phyloP scores from a whole-genome alignment of 495 filamentous ascomycete species.

The Penicillium odoratum region DNA sequence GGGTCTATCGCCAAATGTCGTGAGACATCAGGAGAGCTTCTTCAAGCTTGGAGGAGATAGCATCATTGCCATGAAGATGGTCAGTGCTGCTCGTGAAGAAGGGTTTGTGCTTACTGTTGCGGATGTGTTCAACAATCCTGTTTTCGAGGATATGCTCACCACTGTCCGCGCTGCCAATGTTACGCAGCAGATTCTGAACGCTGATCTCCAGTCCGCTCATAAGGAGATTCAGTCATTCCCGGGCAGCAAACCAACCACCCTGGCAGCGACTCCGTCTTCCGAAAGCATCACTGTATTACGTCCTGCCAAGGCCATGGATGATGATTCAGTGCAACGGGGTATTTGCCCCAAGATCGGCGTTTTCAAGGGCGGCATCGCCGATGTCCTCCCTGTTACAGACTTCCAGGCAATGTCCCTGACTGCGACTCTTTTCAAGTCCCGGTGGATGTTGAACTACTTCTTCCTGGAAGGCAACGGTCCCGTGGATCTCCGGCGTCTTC shows the following conservation, averaged over 20 bases:
- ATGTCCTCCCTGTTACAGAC: conserved; percentile 62
- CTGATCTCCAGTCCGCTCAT: conserved; percentile 22
- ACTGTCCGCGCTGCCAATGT: conserved; percentile 30
- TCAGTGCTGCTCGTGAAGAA: conserved; percentile 55
- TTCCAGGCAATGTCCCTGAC: conserved; percentile 65
- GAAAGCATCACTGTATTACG: conserved; percentile 47
- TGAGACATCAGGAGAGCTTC: conserved; percentile 48
- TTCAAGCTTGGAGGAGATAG: conserved; percentile 54
- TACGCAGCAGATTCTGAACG: conserved; percentile 28
- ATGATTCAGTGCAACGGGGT: conserved; percentile 41
- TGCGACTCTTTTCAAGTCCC: conserved; percentile 53
- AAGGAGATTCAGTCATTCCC: conserved; percentile 22
- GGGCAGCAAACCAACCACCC: conserved; percentile 16
- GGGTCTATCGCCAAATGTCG: conserved; percentile 37
- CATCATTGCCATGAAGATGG: conserved; percentile 69
- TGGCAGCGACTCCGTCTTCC: conserved; percentile 29
- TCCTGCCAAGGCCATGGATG: conserved; percentile 39
- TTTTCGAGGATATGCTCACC: conserved; percentile 48
- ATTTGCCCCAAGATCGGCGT: conserved; percentile 56
- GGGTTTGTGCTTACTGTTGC: conserved; percentile 57
- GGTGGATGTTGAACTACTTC: conserved; percentile 60
- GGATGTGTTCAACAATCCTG: conserved; percentile 49
- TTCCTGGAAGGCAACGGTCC: conserved; percentile 52
- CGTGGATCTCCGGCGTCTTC: conserved; percentile 48
- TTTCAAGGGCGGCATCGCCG: conserved; percentile 54